Evolutionary conservation across 257 asterid genomes (phyloP).

Genomic region (Przewalskia tangutica): DNA sequence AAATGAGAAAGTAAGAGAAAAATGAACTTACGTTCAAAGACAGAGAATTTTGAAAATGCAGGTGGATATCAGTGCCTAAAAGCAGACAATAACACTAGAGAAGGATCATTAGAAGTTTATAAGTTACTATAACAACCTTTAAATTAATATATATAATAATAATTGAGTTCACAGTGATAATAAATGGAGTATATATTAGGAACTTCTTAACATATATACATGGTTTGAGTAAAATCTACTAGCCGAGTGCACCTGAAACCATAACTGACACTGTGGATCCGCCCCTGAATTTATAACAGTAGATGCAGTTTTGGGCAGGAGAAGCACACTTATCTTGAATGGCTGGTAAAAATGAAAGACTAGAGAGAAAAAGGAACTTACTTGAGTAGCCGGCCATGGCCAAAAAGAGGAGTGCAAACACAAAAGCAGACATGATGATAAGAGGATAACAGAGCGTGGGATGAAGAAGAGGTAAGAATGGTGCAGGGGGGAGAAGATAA

Average conservation of each 20-base stretch:
- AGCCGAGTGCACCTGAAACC: background rate
- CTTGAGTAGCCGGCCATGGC: slow-evolving; percentile 70
- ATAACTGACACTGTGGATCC: background rate
- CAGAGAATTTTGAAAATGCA: background rate
- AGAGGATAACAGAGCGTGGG: background rate
- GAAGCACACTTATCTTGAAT: background rate
- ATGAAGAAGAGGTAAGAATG: background rate
- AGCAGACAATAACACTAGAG: background rate
- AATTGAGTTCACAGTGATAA: background rate
- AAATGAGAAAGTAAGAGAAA: background rate
- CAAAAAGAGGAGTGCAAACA: slow-evolving; percentile 33
- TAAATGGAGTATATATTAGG: background rate
- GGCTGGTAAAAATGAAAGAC: background rate
- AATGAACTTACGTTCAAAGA: background rate
- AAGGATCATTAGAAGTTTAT: background rate
- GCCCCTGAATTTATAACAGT: background rate
- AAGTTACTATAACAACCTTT: background rate
- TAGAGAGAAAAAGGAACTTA: slow-evolving; percentile 18
- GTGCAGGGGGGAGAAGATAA: background rate
- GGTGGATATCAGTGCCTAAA: background rate
- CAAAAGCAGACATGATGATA: slow-evolving; percentile 28
- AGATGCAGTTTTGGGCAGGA: background rate
- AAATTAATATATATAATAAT: background rate
- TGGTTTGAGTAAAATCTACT: background rate
- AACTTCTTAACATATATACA: background rate